Percentiles rank a stretch among this genome's conserved stretches.
phyloP scores from a whole-genome alignment of 179 eudicot species.

The Pouteria campechiana region DNA sequence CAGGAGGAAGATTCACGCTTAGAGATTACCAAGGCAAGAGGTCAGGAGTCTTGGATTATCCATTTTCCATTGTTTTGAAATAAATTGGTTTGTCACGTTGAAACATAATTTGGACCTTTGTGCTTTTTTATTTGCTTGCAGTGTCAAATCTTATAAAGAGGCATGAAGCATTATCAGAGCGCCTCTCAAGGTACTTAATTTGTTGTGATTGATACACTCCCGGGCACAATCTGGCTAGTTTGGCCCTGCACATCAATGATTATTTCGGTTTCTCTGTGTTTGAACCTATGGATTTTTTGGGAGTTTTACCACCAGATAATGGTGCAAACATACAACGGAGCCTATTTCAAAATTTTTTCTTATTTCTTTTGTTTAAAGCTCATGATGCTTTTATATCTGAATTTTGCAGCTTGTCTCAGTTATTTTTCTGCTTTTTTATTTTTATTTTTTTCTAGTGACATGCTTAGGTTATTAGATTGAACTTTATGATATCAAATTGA shows the following conservation, averaged over 20 bases:
- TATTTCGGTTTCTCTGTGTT: background rate
- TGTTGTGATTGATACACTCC: background rate
- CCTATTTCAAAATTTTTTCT: background rate
- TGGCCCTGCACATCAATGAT: background rate
- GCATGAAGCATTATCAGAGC: constrained; percentile 68
- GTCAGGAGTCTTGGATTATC: constrained; percentile 19
- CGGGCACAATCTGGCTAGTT: background rate
- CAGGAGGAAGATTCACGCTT: constrained; percentile 50
- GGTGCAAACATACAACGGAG: background rate
- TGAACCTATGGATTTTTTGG: background rate
- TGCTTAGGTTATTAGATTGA: no score
- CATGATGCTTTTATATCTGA: no score
- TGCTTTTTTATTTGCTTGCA: constrained; percentile 16
- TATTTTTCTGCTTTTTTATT: no score
- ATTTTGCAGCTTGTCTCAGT: no score
- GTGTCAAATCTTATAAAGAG: constrained; percentile 71
- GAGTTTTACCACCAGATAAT: no score
- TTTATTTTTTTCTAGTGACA: no score
- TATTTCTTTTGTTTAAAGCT: background rate
- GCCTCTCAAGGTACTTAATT: constrained; percentile 59
- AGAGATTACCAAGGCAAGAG: constrained; percentile 65
- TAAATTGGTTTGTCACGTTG: background rate
- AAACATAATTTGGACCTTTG: background rate
- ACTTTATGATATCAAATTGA: no score
- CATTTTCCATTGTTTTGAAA: background rate